phyloP scores from a whole-genome alignment of 495 filamentous ascomycete genomes.

The Friedmanniomyces endolithicus region DNA sequence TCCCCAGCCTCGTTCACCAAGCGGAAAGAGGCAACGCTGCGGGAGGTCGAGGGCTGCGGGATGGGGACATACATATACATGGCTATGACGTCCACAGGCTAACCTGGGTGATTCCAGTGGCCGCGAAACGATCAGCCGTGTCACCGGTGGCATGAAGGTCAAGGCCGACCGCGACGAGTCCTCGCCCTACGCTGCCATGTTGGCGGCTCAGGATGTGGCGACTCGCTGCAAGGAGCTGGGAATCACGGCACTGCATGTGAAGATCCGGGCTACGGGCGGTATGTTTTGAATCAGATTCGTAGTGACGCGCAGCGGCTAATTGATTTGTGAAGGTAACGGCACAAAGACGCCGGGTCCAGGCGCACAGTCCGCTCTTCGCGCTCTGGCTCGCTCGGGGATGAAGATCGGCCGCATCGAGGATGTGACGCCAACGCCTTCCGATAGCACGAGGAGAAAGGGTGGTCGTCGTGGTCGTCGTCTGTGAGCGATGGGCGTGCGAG shows the following conservation, averaged over 20 bases:
- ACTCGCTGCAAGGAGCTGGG: constrained; percentile 97
- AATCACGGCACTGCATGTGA: constrained; percentile 98
- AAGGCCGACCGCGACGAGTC: constrained; percentile 99
- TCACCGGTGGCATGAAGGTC: constrained; percentile 99
- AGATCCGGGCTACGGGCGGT: constrained; percentile 99
- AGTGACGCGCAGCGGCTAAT: no score
- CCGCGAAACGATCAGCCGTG: constrained; percentile 98
- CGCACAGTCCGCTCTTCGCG: constrained; percentile 96
- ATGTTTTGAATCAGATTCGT: constrained; percentile 22
- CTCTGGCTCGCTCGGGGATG: constrained; percentile 96
- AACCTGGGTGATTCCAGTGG: constrained; percentile 69
- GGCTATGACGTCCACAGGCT: constrained; percentile 35
- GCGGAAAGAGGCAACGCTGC: background rate
- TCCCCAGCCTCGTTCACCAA: no score
- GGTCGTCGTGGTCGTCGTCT: constrained; percentile 99
- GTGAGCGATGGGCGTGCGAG: constrained; percentile 38
- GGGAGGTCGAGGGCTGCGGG: background rate
- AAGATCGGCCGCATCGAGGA: constrained; percentile 99
- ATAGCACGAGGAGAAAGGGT: constrained; percentile 97
- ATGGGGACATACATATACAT: background rate
- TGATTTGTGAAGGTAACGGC: constrained; percentile 60
- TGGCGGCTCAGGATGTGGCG: constrained; percentile 78
- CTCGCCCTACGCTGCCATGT: constrained; percentile 98
- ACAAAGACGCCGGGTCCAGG: constrained; percentile 99
- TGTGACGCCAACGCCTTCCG: constrained; percentile 95